Percentiles rank a stretch among this genome's conserved stretches.
phyloP scores from a whole-genome alignment of 176 grass and related monocot genomes.

The Pontederia paniculata region DNA sequence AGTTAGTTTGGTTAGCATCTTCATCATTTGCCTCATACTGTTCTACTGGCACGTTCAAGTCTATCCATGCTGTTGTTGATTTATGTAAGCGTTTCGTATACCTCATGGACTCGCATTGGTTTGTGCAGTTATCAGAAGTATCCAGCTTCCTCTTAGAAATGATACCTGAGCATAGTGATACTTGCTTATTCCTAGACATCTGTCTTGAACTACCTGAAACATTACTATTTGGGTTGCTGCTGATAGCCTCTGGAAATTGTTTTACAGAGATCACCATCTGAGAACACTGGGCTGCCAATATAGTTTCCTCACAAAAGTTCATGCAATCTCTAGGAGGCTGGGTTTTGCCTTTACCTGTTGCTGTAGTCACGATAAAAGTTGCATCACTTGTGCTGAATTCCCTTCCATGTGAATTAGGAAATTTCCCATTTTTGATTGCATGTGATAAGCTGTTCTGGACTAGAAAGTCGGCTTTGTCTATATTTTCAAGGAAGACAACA shows the following conservation, averaged over 20 bases:
- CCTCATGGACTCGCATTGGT: conserved; percentile 9
- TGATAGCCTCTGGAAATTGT: background rate
- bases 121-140: conserved; percentile 24
- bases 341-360: conserved; percentile 12
- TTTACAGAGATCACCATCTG: conserved; percentile 63
- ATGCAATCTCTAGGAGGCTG: conserved; percentile 23
- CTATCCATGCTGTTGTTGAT: conserved; percentile 32
- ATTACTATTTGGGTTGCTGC: conserved; percentile 14
- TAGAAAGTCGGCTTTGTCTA: conserved; percentile 52
- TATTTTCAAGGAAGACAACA: conserved; percentile 73
- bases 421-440: conserved; percentile 47
- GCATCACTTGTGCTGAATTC: conserved; percentile 38
- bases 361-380: conserved; percentile 57
- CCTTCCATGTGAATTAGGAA: conserved; percentile 34
- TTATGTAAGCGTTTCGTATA: conserved; percentile 35
- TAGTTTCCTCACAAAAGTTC: conserved; percentile 51
- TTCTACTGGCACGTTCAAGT: conserved; percentile 67
- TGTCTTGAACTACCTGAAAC: conserved; percentile 20
- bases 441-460: conserved; percentile 43
- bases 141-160: conserved; percentile 42
- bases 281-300: conserved; percentile 32
- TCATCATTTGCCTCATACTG: conserved; percentile 26
- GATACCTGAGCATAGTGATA: conserved; percentile 16
- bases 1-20: conserved; percentile 22
- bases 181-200: background rate